phyloP scores from a whole-genome alignment of 1,284 basidiomycete species.

The Lignosus rhinocerotis region DNA sequence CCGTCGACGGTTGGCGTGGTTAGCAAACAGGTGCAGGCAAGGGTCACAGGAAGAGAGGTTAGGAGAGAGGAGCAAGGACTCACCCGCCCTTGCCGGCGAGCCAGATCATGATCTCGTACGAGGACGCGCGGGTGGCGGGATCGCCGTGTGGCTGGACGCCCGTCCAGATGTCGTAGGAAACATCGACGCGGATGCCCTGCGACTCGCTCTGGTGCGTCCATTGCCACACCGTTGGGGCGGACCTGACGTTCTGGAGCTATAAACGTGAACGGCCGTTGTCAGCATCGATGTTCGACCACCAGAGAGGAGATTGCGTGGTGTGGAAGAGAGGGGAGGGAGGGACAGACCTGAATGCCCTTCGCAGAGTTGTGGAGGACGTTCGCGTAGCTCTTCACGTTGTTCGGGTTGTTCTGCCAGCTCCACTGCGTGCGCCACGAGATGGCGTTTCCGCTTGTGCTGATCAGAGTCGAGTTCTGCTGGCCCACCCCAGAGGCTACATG shows the following conservation, averaged over 20 bases:
- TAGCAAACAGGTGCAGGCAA: background rate
- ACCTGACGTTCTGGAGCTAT: slow-evolving; percentile 42
- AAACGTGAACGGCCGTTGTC: background rate
- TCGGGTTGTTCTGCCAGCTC: slow-evolving; percentile 53
- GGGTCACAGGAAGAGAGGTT: background rate
- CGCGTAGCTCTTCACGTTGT: slow-evolving; percentile 58
- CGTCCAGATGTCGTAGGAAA: slow-evolving; percentile 61
- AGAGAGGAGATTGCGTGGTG: background rate
- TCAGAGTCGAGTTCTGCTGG: slow-evolving; percentile 49
- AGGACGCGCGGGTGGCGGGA: slow-evolving; percentile 49
- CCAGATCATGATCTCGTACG: slow-evolving; percentile 66
- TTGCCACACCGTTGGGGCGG: slow-evolving; percentile 51
- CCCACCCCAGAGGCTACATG: slow-evolving; percentile 46
- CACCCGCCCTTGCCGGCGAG: slow-evolving; percentile 60
- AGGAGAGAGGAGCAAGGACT: slow-evolving; percentile 8
- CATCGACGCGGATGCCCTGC: slow-evolving; percentile 51
- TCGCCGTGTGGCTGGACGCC: slow-evolving; percentile 44
- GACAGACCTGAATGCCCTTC: slow-evolving; percentile 48
- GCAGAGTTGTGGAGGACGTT: slow-evolving; percentile 46
- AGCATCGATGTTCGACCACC: background rate
- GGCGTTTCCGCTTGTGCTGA: slow-evolving; percentile 40
- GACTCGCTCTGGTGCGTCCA: slow-evolving; percentile 51
- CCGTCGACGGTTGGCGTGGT: no score
- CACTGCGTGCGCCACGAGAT: slow-evolving; percentile 57
- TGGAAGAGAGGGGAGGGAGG: background rate